Conservation (phyloP, 345 rosid genomes). For the Clarkia xantiana region DNA sequence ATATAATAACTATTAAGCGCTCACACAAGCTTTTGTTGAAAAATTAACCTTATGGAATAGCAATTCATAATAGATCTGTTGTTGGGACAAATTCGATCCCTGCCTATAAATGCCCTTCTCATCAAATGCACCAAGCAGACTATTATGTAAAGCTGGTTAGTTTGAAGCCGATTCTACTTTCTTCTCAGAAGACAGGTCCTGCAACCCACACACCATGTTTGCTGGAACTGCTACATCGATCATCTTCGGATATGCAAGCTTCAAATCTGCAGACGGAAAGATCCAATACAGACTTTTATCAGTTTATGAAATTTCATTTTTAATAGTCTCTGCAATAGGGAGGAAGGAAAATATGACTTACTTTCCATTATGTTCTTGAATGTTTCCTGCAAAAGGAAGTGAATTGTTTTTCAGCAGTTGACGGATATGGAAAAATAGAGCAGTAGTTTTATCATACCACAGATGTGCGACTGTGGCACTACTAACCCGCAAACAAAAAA, state of each 20-base stretch:
- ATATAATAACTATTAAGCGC: too few species aligned
- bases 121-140: too few species aligned
- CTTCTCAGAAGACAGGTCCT: slow-evolving; percentile 21
- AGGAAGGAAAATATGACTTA: slow-evolving; percentile 16
- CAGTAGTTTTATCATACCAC: not conserved
- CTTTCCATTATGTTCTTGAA: slow-evolving; percentile 76
- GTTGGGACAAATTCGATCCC: too few species aligned
- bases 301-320: not conserved
- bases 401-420: not conserved
- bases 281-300: not conserved
- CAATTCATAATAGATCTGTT: too few species aligned
- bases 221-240: slow-evolving; percentile 78
- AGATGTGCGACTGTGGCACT: too few species aligned
- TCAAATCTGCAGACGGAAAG: slow-evolving; percentile 36
- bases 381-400: slow-evolving; percentile 39
- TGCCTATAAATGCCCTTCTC: too few species aligned
- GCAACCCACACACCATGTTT: slow-evolving; percentile 80
- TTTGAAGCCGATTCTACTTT: slow-evolving; percentile 1
- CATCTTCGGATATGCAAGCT: slow-evolving; percentile 81
- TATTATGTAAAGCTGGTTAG: not conserved
- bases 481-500: too few species aligned
- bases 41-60: too few species aligned
- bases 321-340: not conserved
- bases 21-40: too few species aligned
- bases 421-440: not conserved